A percentile compares a stretch with the other conserved stretches of the same genome.
Evolutionary conservation across 257 asterid species (phyloP).

Genomic region (Nicotiana tomentosiformis): DNA sequence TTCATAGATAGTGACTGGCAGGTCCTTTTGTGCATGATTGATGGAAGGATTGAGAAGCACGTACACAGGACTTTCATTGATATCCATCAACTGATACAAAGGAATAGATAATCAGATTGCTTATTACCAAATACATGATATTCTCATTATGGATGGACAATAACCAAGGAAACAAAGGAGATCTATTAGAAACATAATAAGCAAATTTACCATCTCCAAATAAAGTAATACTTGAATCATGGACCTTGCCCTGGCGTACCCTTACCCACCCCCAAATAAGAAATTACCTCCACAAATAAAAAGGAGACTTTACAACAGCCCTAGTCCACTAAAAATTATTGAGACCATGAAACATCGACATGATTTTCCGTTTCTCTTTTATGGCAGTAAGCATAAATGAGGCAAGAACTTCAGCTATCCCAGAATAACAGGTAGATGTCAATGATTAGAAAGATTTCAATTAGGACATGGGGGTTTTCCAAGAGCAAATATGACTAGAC

Average conservation of each 20-base stretch:
- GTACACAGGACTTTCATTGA: conserved; percentile 89
- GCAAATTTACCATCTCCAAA: not conserved
- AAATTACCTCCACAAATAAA: not conserved
- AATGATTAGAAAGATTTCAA: not conserved
- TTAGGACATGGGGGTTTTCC: not conserved
- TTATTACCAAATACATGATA: not conserved
- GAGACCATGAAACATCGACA: not conserved
- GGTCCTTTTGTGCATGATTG: conserved; percentile 90
- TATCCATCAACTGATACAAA: conserved; percentile 73
- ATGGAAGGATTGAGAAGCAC: conserved; percentile 89
- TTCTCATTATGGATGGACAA: not conserved
- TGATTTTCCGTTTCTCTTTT: not conserved
- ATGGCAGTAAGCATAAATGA: not conserved
- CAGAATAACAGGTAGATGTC: not conserved
- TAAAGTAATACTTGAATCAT: not conserved
- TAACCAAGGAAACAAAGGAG: not conserved
- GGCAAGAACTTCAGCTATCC: not conserved
- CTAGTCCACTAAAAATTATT: not conserved
- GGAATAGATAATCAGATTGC: not conserved
- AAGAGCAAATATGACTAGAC: not conserved
- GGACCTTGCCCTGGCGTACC: not conserved
- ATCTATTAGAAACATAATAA: not conserved
- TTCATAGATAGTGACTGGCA: conserved; percentile 82
- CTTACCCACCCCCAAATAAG: not conserved
- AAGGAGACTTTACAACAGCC: not conserved